Evolutionary conservation across 202 grass and related monocot species (phyloP), one percentile per base, ranked within the genome.

Genomic region (Digitaria exilis): DNA sequence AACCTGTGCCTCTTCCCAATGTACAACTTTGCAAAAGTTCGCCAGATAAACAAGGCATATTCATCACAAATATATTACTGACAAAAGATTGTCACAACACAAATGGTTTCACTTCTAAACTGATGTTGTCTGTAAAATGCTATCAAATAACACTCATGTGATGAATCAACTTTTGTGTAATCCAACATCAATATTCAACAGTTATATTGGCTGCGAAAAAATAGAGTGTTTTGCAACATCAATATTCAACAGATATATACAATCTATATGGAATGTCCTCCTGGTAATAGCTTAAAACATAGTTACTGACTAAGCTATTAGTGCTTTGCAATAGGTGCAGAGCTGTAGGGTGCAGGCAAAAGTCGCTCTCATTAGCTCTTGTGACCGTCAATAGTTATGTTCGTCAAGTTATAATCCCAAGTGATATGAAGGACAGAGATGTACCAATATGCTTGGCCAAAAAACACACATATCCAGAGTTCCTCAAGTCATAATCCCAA

Each of bases 401-500:
- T 2, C 41, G 15, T 84, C 16, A 49, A 44, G 49, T 65, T 48
- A 24, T 30, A 85, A 72, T 77, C 51, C 45, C 44, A 69, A 81
- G 5, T 39, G 62, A 4, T 37, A 82, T 0, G 0, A 28, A 50
- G 59, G 76, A 25, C 21, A 35, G 18, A 37, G 2, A 32, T 66
- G 44, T 21, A 78, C 58, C 19, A 61, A 62, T 69, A 60, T 80
- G 32, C 7, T 77, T 76, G 26, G 78, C 9, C 24, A 84, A 42
- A n/a, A 45, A n/a, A n/a, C n/a, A n/a, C n/a, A n/a, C n/a, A n/a
- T n/a, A n/a, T n/a, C n/a, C n/a, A n/a, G n/a, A n/a, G 35, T 7
- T 2, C 41, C 19, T 84, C 16, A 49, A 44, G 49, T 65, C 39
- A 24, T 30, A 85, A 72, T 77, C 51, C 45, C 44, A 69, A 81